Conservation (phyloP, 1,284 basidiomycete genomes). For the Apiotrichum montevideense region DNA sequence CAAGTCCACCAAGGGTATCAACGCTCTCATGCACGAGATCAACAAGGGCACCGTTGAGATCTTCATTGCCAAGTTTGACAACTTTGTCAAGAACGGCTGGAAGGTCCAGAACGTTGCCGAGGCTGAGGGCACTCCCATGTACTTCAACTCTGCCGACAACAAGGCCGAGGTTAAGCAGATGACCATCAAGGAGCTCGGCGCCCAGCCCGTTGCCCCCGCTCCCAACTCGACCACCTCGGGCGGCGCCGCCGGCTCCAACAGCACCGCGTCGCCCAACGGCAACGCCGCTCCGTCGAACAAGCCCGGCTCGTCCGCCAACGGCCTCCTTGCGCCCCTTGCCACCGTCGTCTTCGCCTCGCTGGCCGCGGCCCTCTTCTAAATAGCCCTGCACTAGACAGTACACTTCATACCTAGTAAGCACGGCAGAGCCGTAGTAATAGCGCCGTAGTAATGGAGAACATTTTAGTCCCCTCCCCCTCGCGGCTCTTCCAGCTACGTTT, state of each 20-base stretch:
- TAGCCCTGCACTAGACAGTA: not conserved
- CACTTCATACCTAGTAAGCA: no score
- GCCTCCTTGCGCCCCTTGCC: not conserved
- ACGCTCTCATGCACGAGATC: conserved; percentile 39
- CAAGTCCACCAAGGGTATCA: conserved; percentile 27
- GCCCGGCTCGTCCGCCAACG: not conserved
- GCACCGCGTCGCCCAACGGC: not conserved
- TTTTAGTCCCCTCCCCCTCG: no score
- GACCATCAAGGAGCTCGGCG: conserved; percentile 18
- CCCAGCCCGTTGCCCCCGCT: conserved; percentile 1
- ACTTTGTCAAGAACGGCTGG: conserved; percentile 36
- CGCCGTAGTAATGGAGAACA: no score
- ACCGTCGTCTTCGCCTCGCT: not conserved
- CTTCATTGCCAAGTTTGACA: conserved; percentile 34
- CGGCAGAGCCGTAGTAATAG: no score
- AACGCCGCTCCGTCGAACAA: not conserved
- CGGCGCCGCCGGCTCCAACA: not conserved
- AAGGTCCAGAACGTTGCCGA: conserved; percentile 36
- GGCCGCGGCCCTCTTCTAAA: not conserved
- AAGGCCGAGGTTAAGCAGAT: conserved; percentile 22
- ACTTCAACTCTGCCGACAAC: conserved; percentile 36
- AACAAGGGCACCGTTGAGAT: conserved; percentile 31
- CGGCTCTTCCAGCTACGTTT: no score
- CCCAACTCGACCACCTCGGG: not conserved
- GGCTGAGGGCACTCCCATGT: conserved; percentile 34